phyloP scores from a whole-genome alignment of 169 alveolate genomes.

The Blepharisma undulans region DNA sequence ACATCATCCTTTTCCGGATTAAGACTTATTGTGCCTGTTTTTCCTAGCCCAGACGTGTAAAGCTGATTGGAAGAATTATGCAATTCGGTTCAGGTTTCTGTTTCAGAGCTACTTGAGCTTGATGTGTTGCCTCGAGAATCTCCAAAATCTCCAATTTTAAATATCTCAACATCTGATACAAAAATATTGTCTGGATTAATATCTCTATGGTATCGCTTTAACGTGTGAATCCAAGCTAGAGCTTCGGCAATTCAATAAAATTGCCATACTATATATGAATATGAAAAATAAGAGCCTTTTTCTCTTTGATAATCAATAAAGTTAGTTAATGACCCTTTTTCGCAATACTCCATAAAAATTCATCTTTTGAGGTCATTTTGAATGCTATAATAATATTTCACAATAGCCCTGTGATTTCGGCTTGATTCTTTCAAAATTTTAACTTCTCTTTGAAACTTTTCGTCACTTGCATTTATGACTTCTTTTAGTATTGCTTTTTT shows the following conservation, averaged over 20 bases:
- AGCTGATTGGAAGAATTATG: not conserved
- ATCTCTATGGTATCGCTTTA: slow-evolving; percentile 71
- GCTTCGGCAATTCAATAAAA: not conserved
- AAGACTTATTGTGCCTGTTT: no score
- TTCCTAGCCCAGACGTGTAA: not conserved
- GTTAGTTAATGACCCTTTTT: not conserved
- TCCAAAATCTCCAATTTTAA: slow-evolving; percentile 66
- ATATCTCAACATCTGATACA: slow-evolving; percentile 51
- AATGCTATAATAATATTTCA: not conserved
- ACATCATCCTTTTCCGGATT: no score
- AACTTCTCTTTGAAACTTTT: not conserved
- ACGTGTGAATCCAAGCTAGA: slow-evolving; percentile 58
- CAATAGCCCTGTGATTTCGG: not conserved
- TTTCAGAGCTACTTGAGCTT: no score
- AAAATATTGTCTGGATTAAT: slow-evolving; percentile 64
- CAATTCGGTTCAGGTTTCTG: not conserved
- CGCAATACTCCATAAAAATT: not conserved
- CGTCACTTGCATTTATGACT: not conserved
- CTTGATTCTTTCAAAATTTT: not conserved
- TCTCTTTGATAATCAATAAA: not conserved
- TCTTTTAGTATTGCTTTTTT: not conserved
- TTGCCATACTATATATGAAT: not conserved
- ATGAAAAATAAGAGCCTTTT: no score
- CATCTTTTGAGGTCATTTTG: not conserved
- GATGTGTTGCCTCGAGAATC: slow-evolving; percentile 55